phyloP scores from a whole-genome alignment of 495 filamentous ascomycete genomes.

The Penicillium simplicissimum region DNA sequence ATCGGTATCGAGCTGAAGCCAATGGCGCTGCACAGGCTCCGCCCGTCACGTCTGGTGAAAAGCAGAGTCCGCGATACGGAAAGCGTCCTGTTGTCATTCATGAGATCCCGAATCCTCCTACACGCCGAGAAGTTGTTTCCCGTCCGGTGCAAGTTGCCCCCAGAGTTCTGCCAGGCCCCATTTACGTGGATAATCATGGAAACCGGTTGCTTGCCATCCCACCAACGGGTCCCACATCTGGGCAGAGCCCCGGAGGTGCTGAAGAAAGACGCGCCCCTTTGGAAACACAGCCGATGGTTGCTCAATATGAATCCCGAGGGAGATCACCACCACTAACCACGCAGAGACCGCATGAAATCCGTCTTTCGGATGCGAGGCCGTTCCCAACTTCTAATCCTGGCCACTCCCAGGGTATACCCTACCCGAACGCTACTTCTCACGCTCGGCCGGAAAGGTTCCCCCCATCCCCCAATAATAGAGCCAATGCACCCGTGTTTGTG shows the following conservation, averaged over 20 bases:
- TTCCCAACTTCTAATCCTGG: conserved; percentile 19
- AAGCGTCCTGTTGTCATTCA: conserved; percentile 22
- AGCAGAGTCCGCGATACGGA: conserved; percentile 25
- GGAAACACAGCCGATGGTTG: conserved; percentile 13
- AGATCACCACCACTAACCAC: conserved; percentile 30
- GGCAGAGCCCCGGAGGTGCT: conserved; percentile 17
- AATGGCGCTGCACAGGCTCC: conserved; percentile 20
- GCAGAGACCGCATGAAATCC: conserved; percentile 29
- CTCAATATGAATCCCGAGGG: conserved; percentile 12
- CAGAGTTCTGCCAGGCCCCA: conserved; percentile 19
- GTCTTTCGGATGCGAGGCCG: conserved; percentile 21
- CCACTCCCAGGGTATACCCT: conserved; percentile 19
- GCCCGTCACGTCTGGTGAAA: conserved; percentile 10
- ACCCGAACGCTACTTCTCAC: conserved; percentile 20
- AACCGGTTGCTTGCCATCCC: conserved; percentile 14
- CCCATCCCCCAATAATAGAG: conserved; percentile 18
- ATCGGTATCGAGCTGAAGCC: conserved; percentile 38
- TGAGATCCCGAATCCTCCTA: conserved; percentile 18
- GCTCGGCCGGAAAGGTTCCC: conserved; percentile 22
- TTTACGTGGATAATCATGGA: conserved; percentile 17
- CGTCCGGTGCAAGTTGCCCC: conserved; percentile 16
- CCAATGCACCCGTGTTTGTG: conserved; percentile 41
- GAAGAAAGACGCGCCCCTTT: conserved; percentile 15
- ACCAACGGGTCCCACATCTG: conserved; percentile 10
- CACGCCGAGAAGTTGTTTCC: conserved; percentile 15